A percentile compares a stretch with the other conserved stretches of the same genome.
Evolutionary conservation across 169 alveolate genomes (phyloP).

Genomic region (Eimeria nieschulzi): DNA sequence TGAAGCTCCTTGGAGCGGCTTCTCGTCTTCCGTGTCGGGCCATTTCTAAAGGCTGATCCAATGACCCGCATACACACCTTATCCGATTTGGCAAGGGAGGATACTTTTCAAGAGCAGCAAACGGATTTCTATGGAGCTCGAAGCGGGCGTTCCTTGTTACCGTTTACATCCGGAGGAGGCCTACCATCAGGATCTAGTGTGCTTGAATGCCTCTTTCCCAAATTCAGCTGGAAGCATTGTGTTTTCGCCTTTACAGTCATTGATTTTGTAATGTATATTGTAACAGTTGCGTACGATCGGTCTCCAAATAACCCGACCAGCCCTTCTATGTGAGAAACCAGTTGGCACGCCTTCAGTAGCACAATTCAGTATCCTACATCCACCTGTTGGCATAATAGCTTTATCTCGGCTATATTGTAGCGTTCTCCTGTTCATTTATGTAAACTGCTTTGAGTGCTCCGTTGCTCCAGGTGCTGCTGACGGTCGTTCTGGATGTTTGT

Average conservation of each 20-base stretch:
- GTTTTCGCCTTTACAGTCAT: slow-evolving; percentile 6
- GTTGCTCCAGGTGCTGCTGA: no score
- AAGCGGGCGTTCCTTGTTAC: not conserved
- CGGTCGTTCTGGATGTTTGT: no score
- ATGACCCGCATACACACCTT: slow-evolving; percentile 33
- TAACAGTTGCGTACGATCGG: not conserved
- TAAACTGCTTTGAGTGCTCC: no score
- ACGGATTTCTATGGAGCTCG: not conserved
- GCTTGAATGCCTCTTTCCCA: slow-evolving; percentile 7
- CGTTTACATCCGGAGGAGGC: not conserved
- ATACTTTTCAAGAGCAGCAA: not conserved
- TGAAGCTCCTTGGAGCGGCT: no score
- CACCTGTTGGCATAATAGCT: not conserved
- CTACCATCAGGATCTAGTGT: not conserved
- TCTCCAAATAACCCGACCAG: slow-evolving; percentile 35
- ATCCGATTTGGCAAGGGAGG: slow-evolving; percentile 36
- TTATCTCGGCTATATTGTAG: no score
- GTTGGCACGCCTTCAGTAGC: not conserved
- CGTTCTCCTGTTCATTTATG: no score
- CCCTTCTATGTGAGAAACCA: slow-evolving; percentile 34
- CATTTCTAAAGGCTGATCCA: not conserved
- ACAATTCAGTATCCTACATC: not conserved
- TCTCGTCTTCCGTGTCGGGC: no score
- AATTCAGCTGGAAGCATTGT: slow-evolving; percentile 23
- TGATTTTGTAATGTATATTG: slow-evolving; percentile 16